Conservation (phyloP, 2,329 filamentous ascomycete genomes). For the Colletotrichum sp. region DNA sequence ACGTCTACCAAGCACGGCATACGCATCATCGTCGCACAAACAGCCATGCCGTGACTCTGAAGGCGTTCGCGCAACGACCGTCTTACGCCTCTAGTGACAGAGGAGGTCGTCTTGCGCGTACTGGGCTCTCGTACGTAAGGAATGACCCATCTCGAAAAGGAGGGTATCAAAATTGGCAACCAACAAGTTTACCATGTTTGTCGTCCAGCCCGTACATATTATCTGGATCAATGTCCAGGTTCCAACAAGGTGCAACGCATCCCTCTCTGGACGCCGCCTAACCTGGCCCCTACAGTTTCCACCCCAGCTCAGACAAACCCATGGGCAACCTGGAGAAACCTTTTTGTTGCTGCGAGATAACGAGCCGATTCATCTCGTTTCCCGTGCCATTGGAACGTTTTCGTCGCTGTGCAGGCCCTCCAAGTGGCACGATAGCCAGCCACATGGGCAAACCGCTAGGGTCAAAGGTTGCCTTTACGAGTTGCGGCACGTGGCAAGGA, state of each 20-base stretch:
- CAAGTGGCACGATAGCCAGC: background rate
- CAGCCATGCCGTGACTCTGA: background rate
- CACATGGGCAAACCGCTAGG: background rate
- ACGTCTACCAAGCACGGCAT: background rate
- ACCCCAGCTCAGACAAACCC: background rate
- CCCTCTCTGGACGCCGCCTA: background rate
- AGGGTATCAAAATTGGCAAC: background rate
- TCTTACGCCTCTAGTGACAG: background rate
- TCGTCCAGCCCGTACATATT: background rate
- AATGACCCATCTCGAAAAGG: background rate
- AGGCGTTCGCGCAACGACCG: background rate
- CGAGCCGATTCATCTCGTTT: conserved; percentile 8
- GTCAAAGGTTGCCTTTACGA: background rate
- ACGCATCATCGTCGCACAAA: background rate
- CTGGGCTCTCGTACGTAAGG: background rate
- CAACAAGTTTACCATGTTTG: background rate
- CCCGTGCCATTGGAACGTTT: background rate
- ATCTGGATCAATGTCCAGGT: background rate
- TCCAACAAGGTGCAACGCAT: background rate
- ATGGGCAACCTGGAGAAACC: background rate
- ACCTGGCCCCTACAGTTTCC: background rate
- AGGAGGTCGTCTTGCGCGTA: background rate
- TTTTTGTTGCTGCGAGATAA: background rate
- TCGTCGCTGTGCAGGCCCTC: background rate
- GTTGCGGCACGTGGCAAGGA: conserved; percentile 14